Percentiles rank a stretch among this genome's conserved stretches.
Evolutionary conservation across 306 rosid species (phyloP).

Genomic region (Glycine tomentella): DNA sequence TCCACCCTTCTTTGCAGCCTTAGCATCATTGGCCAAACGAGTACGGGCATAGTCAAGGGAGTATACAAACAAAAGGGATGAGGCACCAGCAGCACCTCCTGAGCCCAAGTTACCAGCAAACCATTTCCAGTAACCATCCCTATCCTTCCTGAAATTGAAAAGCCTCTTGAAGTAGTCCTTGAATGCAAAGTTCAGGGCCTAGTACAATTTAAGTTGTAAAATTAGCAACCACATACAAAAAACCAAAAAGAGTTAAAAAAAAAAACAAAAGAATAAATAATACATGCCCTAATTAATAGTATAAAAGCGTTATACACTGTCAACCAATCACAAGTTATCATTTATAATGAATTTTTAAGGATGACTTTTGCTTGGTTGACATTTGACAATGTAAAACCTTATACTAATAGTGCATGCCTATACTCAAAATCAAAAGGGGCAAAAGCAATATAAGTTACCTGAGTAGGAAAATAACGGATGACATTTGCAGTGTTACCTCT

Average conservation of each 20-base stretch:
- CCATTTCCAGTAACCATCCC: slow-evolving; percentile 92
- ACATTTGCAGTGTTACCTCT: slow-evolving; percentile 91
- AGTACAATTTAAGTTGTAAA: slow-evolving; percentile 31
- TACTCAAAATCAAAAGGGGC: background rate
- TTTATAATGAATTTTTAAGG: too few species aligned
- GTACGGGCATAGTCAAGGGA: slow-evolving; percentile 90
- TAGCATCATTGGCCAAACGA: slow-evolving; percentile 77
- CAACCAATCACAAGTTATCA: too few species aligned
- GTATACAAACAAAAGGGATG: slow-evolving; percentile 75
- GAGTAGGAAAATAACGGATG: slow-evolving; percentile 86
- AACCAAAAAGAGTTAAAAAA: too few species aligned
- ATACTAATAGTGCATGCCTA: background rate
- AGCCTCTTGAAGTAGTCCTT: slow-evolving; percentile 95
- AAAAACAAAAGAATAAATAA: too few species aligned
- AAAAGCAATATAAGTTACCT: slow-evolving; percentile 44
- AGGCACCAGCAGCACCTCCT: slow-evolving; percentile 93
- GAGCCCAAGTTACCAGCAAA: slow-evolving; percentile 90
- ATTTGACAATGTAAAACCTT: background rate
- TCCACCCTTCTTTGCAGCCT: slow-evolving; percentile 95
- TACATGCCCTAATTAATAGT: too few species aligned
- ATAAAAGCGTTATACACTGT: too few species aligned
- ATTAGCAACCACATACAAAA: background rate
- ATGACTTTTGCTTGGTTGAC: background rate
- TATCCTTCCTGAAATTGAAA: slow-evolving; percentile 86
- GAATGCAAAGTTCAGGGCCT: slow-evolving; percentile 91